Evolutionary conservation across 139 green algal genomes (phyloP), one percentile per base, ranked within the genome.

Genomic region (Tetratostichococcus sp.): DNA sequence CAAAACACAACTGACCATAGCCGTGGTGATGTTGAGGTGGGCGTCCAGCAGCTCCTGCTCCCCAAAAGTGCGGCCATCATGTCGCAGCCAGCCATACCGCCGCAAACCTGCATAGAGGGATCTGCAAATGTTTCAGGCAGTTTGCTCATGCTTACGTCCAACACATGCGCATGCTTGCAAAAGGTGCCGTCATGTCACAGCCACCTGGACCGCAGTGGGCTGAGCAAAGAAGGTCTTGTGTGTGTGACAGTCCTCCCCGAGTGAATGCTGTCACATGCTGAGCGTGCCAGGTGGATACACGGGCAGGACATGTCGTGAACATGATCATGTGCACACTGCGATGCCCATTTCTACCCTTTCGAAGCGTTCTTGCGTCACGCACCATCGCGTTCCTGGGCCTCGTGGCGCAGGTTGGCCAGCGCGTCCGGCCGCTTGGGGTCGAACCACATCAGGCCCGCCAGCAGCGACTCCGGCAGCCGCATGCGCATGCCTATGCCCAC

Each of bases 401-500:
- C 57, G 69, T 95, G 90, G 33, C 90, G 79, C 11, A 94, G 72
- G 28, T 79, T 59, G 26, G 72, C 67, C 30, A 86, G 70, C 30
- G 76, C 34, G 34, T 89, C 69, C 0, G 67, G 30, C 0, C 50
- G 30, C 67, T 76, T 35, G 1, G 85, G 85, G 72, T 92, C 81
- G 35, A 94, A 90, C 94, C 94, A 98, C 85, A 97, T 91, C 19
- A 97, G 34, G 0, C 94, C 94, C 8, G 79, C 76, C 31, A 97
- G 31, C 71, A 97, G 80, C 8, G 84, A 89, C 71, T 81, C 75
- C 11, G 87, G 84, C 6, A 68, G 72, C 43, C 92, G 82, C 31
- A 82, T 91, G 35, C 90, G 85, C 86, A 96, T 87, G 6, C 89
- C 84, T 85, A 74, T 75, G 75, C 16, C 28, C 25, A 43, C 42